A percentile compares a stretch with the other conserved stretches of the same genome.
Conservation (phyloP, 2,329 filamentous ascomycete genomes). For the Penicillium sp. region DNA sequence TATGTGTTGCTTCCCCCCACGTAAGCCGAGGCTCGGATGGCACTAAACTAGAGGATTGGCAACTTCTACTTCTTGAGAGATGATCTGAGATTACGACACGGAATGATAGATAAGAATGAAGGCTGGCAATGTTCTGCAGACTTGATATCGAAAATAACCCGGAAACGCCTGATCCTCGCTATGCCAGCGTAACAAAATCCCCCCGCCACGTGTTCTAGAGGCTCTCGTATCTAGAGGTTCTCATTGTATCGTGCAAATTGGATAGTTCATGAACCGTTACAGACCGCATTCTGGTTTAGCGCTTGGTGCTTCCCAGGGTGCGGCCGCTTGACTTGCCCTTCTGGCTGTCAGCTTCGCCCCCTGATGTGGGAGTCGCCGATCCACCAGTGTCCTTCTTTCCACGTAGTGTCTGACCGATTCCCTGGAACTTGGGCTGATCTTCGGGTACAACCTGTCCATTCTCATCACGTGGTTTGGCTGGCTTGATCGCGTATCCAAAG, state of each 20-base stretch:
- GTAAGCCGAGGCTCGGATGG: not conserved
- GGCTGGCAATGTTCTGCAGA: not conserved
- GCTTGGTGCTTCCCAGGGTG: conserved; percentile 28
- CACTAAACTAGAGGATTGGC: not conserved
- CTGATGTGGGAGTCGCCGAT: conserved; percentile 45
- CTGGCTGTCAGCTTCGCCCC: conserved; percentile 41
- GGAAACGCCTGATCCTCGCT: conserved; percentile 38
- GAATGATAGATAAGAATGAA: not conserved
- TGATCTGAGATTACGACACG: not conserved
- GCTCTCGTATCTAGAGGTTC: conserved; percentile 19
- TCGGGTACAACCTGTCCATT: conserved; percentile 65
- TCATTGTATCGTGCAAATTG: conserved; percentile 19
- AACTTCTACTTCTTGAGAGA: not conserved
- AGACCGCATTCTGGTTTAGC: conserved; percentile 17
- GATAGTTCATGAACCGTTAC: conserved; percentile 9
- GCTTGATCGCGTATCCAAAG: conserved; percentile 93
- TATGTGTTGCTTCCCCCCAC: not conserved
- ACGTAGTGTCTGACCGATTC: conserved; percentile 80
- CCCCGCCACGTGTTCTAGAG: conserved; percentile 18
- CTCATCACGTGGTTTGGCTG: conserved; percentile 78
- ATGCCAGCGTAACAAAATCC: conserved; percentile 28
- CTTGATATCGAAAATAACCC: conserved; percentile 14
- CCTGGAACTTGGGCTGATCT: conserved; percentile 78
- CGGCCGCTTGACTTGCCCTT: conserved; percentile 31
- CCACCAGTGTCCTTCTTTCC: conserved; percentile 66